phyloP scores from a whole-genome alignment of 192 early-diverging fungal genomes.

The Coemansia sp. region DNA sequence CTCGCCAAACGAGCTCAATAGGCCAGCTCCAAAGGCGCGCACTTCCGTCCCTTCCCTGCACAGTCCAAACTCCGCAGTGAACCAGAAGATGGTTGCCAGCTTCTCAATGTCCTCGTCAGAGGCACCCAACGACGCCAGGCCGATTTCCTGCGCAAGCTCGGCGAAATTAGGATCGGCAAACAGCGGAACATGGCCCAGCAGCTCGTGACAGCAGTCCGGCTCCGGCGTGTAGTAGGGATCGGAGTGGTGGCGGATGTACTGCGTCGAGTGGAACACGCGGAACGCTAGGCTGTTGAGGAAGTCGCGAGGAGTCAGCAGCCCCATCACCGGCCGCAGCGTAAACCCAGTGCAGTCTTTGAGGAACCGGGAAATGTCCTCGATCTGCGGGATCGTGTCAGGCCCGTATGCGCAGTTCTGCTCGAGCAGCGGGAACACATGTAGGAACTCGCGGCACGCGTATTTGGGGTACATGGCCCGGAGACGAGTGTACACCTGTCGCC shows the following conservation, averaged over 20 bases:
- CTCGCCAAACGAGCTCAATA: slow-evolving; percentile 95
- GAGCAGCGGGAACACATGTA: slow-evolving; percentile 85
- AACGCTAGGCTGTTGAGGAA: slow-evolving; percentile 97
- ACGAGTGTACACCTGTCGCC: slow-evolving; percentile 78
- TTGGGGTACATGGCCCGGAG: slow-evolving; percentile 74
- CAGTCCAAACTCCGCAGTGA: slow-evolving; percentile 93
- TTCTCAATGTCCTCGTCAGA: slow-evolving; percentile 89
- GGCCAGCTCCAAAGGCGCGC: slow-evolving; percentile 88
- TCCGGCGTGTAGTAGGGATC: slow-evolving; percentile 92
- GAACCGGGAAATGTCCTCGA: slow-evolving; percentile 85
- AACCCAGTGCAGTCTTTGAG: slow-evolving; percentile 93
- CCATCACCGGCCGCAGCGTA: slow-evolving; percentile 92
- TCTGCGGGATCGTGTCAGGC: slow-evolving; percentile 84
- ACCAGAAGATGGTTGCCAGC: slow-evolving; percentile 91
- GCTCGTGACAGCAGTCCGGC: slow-evolving; percentile 94
- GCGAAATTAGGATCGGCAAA: slow-evolving; percentile 90
- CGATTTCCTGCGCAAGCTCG: slow-evolving; percentile 92
- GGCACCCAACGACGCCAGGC: slow-evolving; percentile 88
- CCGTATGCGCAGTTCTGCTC: slow-evolving; percentile 90
- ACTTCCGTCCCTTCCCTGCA: slow-evolving; percentile 69
- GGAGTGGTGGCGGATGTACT: slow-evolving; percentile 95
- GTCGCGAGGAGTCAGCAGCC: slow-evolving; percentile 87
- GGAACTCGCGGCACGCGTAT: slow-evolving; percentile 92
- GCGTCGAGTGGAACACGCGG: slow-evolving; percentile 95
- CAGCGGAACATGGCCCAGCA: slow-evolving; percentile 85